A percentile compares a stretch with the other conserved stretches of the same genome.
These are phyloP conservation scores for Phytopythium montanum DNA, from an alignment of 352 stramenopile genomes.

Conservation along the genomic window DNA sequence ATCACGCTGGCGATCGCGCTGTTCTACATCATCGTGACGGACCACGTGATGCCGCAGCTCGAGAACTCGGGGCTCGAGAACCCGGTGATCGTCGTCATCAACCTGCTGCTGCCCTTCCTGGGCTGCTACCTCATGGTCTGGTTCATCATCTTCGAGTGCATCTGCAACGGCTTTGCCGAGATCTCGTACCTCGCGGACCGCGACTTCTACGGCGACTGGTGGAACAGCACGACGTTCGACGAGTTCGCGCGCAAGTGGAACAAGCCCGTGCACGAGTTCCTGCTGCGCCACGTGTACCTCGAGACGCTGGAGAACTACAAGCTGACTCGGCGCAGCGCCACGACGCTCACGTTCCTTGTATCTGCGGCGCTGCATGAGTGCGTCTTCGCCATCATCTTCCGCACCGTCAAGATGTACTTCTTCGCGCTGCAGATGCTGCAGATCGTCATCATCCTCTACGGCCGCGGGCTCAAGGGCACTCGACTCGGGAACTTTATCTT, in stretches of 20 bases:
- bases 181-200: constrained; percentile 88
- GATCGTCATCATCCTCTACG: constrained; percentile 89
- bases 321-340: constrained; percentile 69
- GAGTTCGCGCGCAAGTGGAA: constrained; percentile 95
- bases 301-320: constrained; percentile 76
- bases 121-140: constrained; percentile 95
- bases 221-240: constrained; percentile 94
- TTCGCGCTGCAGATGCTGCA: constrained; percentile 95
- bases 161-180: constrained; percentile 95
- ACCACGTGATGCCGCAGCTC: constrained; percentile 85
- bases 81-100: constrained; percentile 55
- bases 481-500: constrained; percentile 79
- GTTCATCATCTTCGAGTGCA: constrained; percentile 97
- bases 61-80: constrained; percentile 61
- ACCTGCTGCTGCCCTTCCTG: constrained; percentile 91
- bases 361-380: constrained; percentile 95
- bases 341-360: constrained; percentile 91
- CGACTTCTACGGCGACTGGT: constrained; percentile 97
- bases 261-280: constrained; percentile 96
- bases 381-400: constrained; percentile 94
- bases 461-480: constrained; percentile 64
- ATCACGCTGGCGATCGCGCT: constrained; percentile 77
- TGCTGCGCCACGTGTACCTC: constrained; percentile 84
- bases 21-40: constrained; percentile 90
- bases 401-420: constrained; percentile 91